Evolutionary conservation across 2,329 filamentous ascomycete genomes (phyloP).

Genomic region (Pestalotiopsis sp.): DNA sequence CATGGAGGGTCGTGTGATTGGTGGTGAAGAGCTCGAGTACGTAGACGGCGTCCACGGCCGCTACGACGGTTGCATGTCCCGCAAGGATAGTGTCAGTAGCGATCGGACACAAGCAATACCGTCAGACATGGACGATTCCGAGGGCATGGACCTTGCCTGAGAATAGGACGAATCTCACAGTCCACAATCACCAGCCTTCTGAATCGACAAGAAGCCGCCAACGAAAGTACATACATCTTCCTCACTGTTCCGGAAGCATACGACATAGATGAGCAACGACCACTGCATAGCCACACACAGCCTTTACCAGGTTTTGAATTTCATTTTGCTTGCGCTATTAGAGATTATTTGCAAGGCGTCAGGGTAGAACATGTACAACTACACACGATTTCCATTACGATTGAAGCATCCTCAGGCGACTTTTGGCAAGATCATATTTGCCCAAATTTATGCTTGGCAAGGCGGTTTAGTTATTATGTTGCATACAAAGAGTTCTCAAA

Average conservation of each 20-base stretch:
- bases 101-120: slow-evolving; percentile 59
- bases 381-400: neutral
- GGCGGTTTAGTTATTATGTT: neutral
- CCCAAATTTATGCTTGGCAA: neutral
- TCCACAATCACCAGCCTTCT: neutral
- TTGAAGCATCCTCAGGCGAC: neutral
- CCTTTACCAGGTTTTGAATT: neutral
- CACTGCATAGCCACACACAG: neutral
- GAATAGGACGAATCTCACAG: neutral
- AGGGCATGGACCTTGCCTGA: slow-evolving; percentile 61
- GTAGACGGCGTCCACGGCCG: slow-evolving; percentile 52
- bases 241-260: neutral
- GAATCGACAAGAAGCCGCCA: neutral
- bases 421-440: neutral
- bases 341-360: slow-evolving; percentile 3
- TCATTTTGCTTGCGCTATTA: neutral
- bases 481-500: neutral
- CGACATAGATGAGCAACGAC: neutral
- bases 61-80: slow-evolving; percentile 41
- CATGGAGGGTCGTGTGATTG: slow-evolving; percentile 86
- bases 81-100: slow-evolving; percentile 65
- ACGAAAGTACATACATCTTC: neutral
- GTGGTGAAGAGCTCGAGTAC: slow-evolving; percentile 78
- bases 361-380: neutral
- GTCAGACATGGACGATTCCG: slow-evolving; percentile 62